These are phyloP conservation scores for Akebia trifoliata DNA, from an alignment of 164 flowering plant species.

Conservation along the genomic window DNA sequence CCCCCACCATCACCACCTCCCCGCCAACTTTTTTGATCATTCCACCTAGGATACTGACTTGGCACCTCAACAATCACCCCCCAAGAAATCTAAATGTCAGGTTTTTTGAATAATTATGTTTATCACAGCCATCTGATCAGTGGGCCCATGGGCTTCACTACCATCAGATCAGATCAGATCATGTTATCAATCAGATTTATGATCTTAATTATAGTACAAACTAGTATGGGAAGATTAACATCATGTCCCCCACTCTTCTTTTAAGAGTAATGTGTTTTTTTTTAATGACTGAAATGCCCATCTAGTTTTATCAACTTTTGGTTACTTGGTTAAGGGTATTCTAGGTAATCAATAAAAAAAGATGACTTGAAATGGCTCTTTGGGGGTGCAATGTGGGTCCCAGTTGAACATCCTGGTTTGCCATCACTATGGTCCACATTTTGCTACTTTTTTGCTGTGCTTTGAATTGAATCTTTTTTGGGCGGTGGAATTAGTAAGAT, in stretches of 20 bases:
- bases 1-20: slow-evolving; percentile 18
- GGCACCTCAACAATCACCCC: slow-evolving; percentile 26
- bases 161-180: too few relatives aligned
- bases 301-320: neutral
- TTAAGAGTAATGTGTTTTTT: too few relatives aligned
- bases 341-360: neutral
- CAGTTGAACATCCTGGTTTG: neutral
- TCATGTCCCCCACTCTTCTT: too few relatives aligned
- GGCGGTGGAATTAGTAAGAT: slow-evolving; percentile 25
- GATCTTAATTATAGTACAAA: too few relatives aligned
- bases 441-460: neutral
- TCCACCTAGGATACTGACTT: slow-evolving; percentile 47
- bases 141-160: too few relatives aligned
- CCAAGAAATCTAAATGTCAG: neutral
- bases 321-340: too few relatives aligned
- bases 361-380: neutral
- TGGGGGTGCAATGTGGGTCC: neutral
- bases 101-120: too few relatives aligned
- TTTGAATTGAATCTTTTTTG: slow-evolving; percentile 23
- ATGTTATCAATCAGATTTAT: too few relatives aligned
- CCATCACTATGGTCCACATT: neutral
- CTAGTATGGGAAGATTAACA: too few relatives aligned
- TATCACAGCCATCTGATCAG: slow-evolving; percentile 5
- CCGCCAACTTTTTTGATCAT: slow-evolving; percentile 30
- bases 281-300: neutral